Evolutionary conservation across 2,329 filamentous ascomycete genomes (phyloP).

Genomic region (Aspergillus candidus): DNA sequence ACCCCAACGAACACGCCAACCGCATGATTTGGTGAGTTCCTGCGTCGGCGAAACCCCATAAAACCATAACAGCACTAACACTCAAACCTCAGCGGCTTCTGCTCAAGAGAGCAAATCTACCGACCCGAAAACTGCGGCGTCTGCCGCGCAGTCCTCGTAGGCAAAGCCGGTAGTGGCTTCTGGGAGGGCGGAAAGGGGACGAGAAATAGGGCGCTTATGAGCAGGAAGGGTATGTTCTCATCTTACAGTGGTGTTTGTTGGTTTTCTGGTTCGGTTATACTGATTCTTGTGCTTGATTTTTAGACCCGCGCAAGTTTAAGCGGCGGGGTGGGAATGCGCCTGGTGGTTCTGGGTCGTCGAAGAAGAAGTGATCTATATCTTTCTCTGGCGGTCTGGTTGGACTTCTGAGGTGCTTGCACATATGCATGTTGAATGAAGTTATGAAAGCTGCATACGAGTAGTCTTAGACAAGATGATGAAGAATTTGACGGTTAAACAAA

Average conservation of each 20-base stretch:
- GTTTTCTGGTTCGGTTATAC: neutral
- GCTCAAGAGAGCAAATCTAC: conserved; percentile 75
- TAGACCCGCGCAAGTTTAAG: conserved; percentile 66
- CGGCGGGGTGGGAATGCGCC: conserved; percentile 45
- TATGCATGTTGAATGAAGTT: neutral
- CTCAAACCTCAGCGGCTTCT: conserved; percentile 51
- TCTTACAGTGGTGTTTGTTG: neutral
- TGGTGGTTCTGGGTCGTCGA: conserved; percentile 24
- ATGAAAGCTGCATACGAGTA: neutral
- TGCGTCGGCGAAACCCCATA: neutral
- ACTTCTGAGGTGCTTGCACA: neutral
- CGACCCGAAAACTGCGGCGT: conserved; percentile 67
- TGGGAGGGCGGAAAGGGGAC: conserved; percentile 86
- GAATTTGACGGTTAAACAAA: neutral
- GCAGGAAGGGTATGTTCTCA: conserved; percentile 51
- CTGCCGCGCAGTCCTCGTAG: conserved; percentile 65
- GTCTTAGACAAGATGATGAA: neutral
- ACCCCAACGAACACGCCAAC: conserved; percentile 74
- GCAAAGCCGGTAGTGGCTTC: conserved; percentile 63
- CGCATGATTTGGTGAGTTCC: conserved; percentile 64
- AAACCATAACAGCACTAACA: neutral
- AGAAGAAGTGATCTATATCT: conserved; percentile 20
- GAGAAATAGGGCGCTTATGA: conserved; percentile 65
- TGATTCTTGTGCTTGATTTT: conserved; percentile 4
- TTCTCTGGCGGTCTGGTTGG: neutral